Base-by-base conservation (phyloP, 2,329 filamentous ascomycete species). In the Trematosphaeria pertusa region DNA sequence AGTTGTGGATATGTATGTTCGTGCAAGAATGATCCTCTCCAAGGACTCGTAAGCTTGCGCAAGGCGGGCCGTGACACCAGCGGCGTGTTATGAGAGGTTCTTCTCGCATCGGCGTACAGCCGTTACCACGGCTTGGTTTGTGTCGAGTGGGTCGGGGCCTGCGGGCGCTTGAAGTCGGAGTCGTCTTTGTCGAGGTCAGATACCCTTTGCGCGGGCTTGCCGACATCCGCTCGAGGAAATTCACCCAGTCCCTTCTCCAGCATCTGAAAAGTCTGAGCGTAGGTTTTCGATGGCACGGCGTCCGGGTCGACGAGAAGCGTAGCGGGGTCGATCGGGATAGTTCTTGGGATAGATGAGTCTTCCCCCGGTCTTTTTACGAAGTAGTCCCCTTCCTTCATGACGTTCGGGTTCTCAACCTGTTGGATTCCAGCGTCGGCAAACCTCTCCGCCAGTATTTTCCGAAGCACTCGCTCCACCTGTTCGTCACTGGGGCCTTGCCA, bases 401-500 rank as follows among this genome's bases (percentile, higher is more conserved):
- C 37, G 28, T 44, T 36, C 12, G 46, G 32, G 40, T 46, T 48
- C 26, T 45, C 48, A 4, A 35, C 24, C 24, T 24, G 58, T 15
- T 51, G 54, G 7, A 46, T 30, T 2, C 31, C 47, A 2, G 47
- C 40, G 19, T 63, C 45, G 14, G 54, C 51, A 32, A 70, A 70
- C 6, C 51, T 57, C 37, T 71, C 66, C 14, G 65, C 62, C 14
- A 71, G 47, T 24, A 71, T 70, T 49, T 67, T 71, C 26, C 66
- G 63, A n/a, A 70, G 54, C 2, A 67, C 56, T 35, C 66, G 61
- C 43, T 71, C 67, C 3, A 71, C 55, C 33, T 71, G 67, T 44
- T 69, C 67, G 35, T 71, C 67, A 14, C 51, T 63, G 4, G 60
- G 65, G 3, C 54, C 59, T 19, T 53, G 50, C 35, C 43, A 44